A percentile compares a stretch with the other conserved stretches of the same genome.
Conservation (phyloP, 768 basidiomycete species). For the Pleurotus citrinopileatus region DNA sequence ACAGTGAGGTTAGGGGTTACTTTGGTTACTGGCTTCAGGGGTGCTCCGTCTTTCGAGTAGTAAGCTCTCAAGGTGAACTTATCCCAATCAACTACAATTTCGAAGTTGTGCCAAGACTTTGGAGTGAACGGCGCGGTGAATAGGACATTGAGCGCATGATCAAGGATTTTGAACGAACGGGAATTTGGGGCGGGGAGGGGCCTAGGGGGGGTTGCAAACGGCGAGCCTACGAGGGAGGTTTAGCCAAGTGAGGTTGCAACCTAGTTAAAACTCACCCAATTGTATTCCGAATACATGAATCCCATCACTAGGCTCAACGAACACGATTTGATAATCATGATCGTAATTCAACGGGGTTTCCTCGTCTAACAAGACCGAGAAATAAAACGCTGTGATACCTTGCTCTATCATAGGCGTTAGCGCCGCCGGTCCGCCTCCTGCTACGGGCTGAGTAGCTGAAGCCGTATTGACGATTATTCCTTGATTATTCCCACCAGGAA, state of each 20-base stretch:
- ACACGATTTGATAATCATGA: slow-evolving; percentile 64
- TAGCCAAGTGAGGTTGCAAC: neutral
- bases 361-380: slow-evolving; percentile 41
- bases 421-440: slow-evolving; percentile 31
- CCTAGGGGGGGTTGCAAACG: slow-evolving; percentile 52
- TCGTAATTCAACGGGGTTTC: slow-evolving; percentile 43
- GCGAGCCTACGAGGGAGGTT: slow-evolving; percentile 42
- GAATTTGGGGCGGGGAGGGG: slow-evolving; percentile 38
- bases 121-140: slow-evolving; percentile 44
- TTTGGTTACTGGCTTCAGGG: slow-evolving; percentile 40
- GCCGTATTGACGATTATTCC: slow-evolving; percentile 46
- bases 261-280: slow-evolving; percentile 38
- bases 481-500: slow-evolving; percentile 48
- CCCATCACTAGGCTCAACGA: slow-evolving; percentile 59
- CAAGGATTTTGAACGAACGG: slow-evolving; percentile 50
- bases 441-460: slow-evolving; percentile 48
- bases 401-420: slow-evolving; percentile 39
- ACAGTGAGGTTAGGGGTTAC: slow-evolving; percentile 39
- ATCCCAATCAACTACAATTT: slow-evolving; percentile 54
- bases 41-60: slow-evolving; percentile 41
- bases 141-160: slow-evolving; percentile 50
- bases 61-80: slow-evolving; percentile 45
- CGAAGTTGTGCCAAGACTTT: slow-evolving; percentile 58
- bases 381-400: slow-evolving; percentile 46
- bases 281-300: slow-evolving; percentile 59